Conservation (phyloP, 139 green algal species). For the Tetraselmis striata region DNA sequence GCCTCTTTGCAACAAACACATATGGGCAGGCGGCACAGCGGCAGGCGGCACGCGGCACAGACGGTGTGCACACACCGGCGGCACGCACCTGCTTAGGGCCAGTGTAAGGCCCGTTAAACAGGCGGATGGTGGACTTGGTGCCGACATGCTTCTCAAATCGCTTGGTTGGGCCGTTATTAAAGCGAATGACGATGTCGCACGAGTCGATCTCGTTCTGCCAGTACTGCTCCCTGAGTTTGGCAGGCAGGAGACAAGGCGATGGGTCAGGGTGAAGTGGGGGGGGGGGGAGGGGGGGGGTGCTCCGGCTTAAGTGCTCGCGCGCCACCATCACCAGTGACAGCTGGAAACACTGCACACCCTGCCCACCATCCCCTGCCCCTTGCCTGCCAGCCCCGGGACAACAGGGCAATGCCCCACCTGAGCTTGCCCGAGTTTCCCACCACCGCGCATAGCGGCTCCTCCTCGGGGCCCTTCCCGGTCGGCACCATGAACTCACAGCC, state of each 20-base stretch:
- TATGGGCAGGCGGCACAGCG: no score
- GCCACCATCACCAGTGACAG: no score
- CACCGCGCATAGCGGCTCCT: constrained; percentile 16
- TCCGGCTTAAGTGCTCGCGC: no score
- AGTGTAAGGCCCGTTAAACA: constrained; percentile 25
- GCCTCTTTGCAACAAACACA: no score
- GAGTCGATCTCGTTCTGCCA: constrained; percentile 11
- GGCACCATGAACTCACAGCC: constrained; percentile 1
- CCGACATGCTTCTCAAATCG: constrained; percentile 20
- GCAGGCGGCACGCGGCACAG: no score
- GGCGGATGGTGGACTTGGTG: constrained; percentile 14
- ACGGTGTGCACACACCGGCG: no score
- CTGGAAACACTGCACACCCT: no score
- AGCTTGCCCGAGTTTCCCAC: constrained; percentile 21
- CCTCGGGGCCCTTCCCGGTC: background rate
- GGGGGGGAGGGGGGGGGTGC: no score
- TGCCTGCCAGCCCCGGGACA: no score
- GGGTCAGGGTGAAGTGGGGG: no score
- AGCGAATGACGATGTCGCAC: constrained; percentile 22
- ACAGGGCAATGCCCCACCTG: background rate
- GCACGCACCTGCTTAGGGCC: constrained; percentile 12
- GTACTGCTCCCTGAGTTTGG: background rate
- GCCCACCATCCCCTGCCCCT: no score
- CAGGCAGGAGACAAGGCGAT: no score
- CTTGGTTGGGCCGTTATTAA: constrained; percentile 22